Percentiles rank a stretch among this genome's conserved stretches.
Conservation (phyloP, 2,329 filamentous ascomycete genomes). For the Aspergillus pseudoglaucus region DNA sequence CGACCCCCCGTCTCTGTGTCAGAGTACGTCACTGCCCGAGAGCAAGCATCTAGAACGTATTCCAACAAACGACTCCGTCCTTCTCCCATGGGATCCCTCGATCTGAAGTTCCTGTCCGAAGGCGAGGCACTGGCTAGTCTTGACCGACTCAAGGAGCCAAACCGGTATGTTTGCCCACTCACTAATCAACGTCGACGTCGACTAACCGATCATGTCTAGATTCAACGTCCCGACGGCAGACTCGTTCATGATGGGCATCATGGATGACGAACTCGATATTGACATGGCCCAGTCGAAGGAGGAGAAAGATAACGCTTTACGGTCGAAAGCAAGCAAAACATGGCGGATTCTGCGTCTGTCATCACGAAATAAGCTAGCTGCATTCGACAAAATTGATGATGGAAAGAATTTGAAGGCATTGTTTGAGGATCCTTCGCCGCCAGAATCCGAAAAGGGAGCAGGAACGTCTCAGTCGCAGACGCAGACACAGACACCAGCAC, state of each 20-base stretch:
- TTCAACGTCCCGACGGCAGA: slow-evolving; percentile 64
- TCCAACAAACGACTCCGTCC: slow-evolving; percentile 64
- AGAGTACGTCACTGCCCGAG: slow-evolving; percentile 64
- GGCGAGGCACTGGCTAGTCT: slow-evolving; percentile 56
- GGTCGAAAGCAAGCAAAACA: slow-evolving; percentile 76
- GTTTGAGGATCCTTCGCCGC: slow-evolving; percentile 30
- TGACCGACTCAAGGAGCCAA: slow-evolving; percentile 60
- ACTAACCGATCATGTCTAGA: slow-evolving; percentile 31
- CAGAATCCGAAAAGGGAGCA: slow-evolving; percentile 4
- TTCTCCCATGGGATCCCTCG: slow-evolving; percentile 63
- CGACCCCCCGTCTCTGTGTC: slow-evolving; percentile 62
- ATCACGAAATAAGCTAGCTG: slow-evolving; percentile 62
- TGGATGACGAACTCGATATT: slow-evolving; percentile 75
- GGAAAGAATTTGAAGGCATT: slow-evolving; percentile 60
- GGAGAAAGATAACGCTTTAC: slow-evolving; percentile 54
- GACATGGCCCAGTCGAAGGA: slow-evolving; percentile 66
- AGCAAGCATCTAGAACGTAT: slow-evolving; percentile 58
- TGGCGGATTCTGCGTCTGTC: slow-evolving; percentile 85
- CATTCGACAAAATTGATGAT: slow-evolving; percentile 84
- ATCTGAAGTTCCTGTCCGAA: slow-evolving; percentile 72
- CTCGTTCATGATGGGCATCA: slow-evolving; percentile 65
- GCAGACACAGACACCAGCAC: not conserved
- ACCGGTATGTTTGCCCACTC: slow-evolving; percentile 37
- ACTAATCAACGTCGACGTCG: not conserved
- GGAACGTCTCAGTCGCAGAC: slow-evolving; percentile 12